Conservation (phyloP, 192 early-diverging fungal genomes). For the Podila clonocystis region DNA sequence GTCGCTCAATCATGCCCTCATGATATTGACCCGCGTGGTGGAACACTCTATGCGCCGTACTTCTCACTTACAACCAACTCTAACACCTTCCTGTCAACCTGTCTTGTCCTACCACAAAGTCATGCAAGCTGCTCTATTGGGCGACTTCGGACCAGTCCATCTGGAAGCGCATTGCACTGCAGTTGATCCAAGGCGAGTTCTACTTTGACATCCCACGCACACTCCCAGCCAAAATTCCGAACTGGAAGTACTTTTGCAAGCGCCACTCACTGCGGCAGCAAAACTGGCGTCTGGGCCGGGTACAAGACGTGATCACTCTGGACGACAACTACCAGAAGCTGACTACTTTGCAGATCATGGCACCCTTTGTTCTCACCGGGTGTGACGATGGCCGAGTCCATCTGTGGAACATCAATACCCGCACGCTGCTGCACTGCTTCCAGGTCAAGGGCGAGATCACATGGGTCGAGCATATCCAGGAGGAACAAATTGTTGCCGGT, state of each 20-base stretch:
- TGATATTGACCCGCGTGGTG: background rate
- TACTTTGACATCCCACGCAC: conserved; percentile 45
- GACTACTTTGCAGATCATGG: conserved; percentile 43
- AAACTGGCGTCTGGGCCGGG: conserved; percentile 41
- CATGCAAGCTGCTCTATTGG: conserved; percentile 34
- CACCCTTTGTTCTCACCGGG: conserved; percentile 41
- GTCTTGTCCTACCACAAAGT: background rate
- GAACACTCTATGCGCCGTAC: background rate
- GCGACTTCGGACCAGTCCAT: conserved; percentile 46
- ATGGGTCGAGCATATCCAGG: conserved; percentile 47
- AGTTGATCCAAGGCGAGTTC: conserved; percentile 46
- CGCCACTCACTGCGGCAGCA: conserved; percentile 32
- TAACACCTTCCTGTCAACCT: background rate
- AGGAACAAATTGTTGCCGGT: conserved; percentile 38
- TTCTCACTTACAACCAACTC: background rate
- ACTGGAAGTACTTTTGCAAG: conserved; percentile 48
- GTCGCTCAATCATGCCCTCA: background rate
- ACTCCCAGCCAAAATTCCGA: conserved; percentile 38
- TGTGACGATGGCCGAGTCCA: conserved; percentile 40
- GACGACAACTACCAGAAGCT: conserved; percentile 45
- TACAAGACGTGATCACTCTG: conserved; percentile 42
- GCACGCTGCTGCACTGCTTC: conserved; percentile 26
- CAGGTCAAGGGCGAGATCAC: conserved; percentile 46
- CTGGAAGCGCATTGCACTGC: conserved; percentile 40
- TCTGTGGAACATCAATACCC: conserved; percentile 42